These are phyloP conservation scores for Auricularia heimuer DNA, from an alignment of 768 basidiomycete species.

Conservation along the genomic window DNA sequence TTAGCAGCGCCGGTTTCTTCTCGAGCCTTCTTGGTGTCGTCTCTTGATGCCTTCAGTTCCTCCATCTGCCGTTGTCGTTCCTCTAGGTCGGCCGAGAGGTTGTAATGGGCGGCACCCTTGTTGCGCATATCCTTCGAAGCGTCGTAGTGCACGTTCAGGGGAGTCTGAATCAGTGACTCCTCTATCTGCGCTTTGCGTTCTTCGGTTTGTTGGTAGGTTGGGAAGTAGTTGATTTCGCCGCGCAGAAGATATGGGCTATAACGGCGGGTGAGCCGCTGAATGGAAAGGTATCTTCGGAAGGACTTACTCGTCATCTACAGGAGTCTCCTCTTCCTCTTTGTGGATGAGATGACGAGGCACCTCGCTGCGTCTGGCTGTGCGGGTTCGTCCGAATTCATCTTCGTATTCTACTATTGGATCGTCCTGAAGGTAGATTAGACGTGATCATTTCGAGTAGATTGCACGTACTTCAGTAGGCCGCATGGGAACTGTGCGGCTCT, in stretches of 20 bases:
- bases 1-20: slow-evolving; percentile 53
- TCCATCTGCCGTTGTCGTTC: slow-evolving; percentile 74
- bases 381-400: slow-evolving; percentile 76
- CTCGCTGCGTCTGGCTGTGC: slow-evolving; percentile 62
- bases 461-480: slow-evolving; percentile 33
- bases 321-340: slow-evolving; percentile 33
- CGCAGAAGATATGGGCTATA: slow-evolving; percentile 49
- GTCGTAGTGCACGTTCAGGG: slow-evolving; percentile 72
- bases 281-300: background rate
- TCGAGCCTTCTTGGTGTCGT: slow-evolving; percentile 59
- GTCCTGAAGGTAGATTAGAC: slow-evolving; percentile 29
- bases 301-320: slow-evolving; percentile 52
- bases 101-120: slow-evolving; percentile 86
- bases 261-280: slow-evolving; percentile 4
- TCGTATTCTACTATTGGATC: slow-evolving; percentile 79
- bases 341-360: slow-evolving; percentile 58
- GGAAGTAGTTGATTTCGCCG: slow-evolving; percentile 59
- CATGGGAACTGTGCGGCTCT: slow-evolving; percentile 56
- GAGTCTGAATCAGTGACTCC: slow-evolving; percentile 58
- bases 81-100: slow-evolving; percentile 82
- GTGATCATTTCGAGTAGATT: slow-evolving; percentile 6
- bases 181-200: slow-evolving; percentile 71
- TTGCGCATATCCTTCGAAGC: slow-evolving; percentile 72
- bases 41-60: slow-evolving; percentile 53
- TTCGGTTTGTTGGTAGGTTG: slow-evolving; percentile 74